Evolutionary conservation across 2,329 filamentous ascomycete species (phyloP).

Genomic region (Dactylellina leptospora): DNA sequence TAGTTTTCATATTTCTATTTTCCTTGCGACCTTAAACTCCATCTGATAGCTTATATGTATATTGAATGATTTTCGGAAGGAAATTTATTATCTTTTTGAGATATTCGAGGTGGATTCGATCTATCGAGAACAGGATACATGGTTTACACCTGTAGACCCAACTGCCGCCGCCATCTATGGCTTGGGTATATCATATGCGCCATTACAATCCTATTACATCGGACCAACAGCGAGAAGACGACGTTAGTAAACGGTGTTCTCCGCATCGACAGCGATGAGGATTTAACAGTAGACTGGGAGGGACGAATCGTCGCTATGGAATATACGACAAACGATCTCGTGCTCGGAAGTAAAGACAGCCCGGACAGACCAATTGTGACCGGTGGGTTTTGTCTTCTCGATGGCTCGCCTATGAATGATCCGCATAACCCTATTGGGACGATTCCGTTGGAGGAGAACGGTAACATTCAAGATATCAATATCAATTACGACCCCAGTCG

Average conservation of each 20-base stretch:
- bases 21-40: too few relatives aligned
- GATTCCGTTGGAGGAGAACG: background rate
- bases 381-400: conserved; percentile 29
- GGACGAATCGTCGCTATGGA: conserved; percentile 36
- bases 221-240: too few relatives aligned
- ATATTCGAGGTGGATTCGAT: too few relatives aligned
- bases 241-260: too few relatives aligned
- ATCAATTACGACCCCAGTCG: background rate
- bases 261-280: background rate
- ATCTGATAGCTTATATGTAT: too few relatives aligned
- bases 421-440: conserved; percentile 9
- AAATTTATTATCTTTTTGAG: too few relatives aligned
- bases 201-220: too few relatives aligned
- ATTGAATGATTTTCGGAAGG: too few relatives aligned
- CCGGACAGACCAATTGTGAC: background rate
- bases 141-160: too few relatives aligned
- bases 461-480: conserved; percentile 9
- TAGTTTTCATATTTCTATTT: too few relatives aligned
- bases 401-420: background rate
- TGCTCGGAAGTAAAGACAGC: background rate
- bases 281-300: conserved; percentile 13
- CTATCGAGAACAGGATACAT: too few relatives aligned
- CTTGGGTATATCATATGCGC: too few relatives aligned
- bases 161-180: background rate
- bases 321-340: conserved; percentile 11